Conservation (phyloP, 371 early-diverging fungal genomes). For the Mucor circinelloides region DNA sequence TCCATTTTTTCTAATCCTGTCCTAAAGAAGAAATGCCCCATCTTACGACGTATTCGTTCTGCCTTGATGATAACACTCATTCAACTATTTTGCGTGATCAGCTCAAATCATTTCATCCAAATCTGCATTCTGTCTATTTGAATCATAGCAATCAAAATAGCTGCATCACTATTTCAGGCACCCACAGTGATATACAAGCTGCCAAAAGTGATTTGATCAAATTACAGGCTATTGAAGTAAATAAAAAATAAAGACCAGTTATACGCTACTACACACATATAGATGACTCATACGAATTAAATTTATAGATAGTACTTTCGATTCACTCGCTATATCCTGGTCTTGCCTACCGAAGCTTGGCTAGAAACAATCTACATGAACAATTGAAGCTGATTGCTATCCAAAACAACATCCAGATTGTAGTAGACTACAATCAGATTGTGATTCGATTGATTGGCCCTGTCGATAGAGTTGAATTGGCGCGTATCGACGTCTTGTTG, state of each 20-base stretch:
- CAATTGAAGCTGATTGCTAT: constrained; percentile 14
- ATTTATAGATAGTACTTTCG: constrained; percentile 6
- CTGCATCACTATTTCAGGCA: constrained; percentile 15
- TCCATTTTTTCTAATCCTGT: background rate
- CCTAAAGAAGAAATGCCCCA: constrained; percentile 8
- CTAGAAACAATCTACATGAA: constrained; percentile 20
- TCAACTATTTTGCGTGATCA: constrained; percentile 7
- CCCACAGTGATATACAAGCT: background rate
- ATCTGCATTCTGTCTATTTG: constrained; percentile 8
- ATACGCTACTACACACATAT: background rate
- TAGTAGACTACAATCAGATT: constrained; percentile 18
- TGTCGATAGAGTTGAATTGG: constrained; percentile 16
- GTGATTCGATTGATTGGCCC: constrained; percentile 13
- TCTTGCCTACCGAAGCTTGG: constrained; percentile 13
- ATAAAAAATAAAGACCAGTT: background rate
- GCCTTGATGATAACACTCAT: constrained; percentile 8
- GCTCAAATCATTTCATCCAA: constrained; percentile 13
- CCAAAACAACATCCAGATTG: constrained; percentile 14
- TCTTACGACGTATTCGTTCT: constrained; percentile 19
- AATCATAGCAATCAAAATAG: constrained; percentile 2
- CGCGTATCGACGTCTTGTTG: constrained; percentile 17
- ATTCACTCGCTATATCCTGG: constrained; percentile 29
- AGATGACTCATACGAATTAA: background rate
- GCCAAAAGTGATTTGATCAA: constrained; percentile 17
- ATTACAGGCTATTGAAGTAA: constrained; percentile 18